phyloP scores from a whole-genome alignment of 768 basidiomycete genomes.

The Russula dissimulans region DNA sequence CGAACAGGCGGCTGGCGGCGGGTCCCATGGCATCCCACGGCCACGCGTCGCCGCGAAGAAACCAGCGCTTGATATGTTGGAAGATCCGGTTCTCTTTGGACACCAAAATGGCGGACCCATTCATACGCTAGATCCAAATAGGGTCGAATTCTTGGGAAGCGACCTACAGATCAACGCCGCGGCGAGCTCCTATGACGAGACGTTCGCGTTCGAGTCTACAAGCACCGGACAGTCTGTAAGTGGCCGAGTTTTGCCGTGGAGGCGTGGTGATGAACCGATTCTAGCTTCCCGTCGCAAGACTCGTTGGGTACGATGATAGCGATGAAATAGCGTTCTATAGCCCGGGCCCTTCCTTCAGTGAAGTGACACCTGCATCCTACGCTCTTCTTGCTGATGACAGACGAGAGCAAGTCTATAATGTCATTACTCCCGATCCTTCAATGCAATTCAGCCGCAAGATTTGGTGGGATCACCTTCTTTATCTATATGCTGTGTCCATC shows the following conservation, averaged over 20 bases:
- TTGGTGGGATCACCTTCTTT: conserved; percentile 70
- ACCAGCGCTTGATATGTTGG: background rate
- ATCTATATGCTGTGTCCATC: conserved; percentile 34
- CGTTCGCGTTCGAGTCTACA: background rate
- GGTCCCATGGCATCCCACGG: background rate
- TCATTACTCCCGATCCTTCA: conserved; percentile 42
- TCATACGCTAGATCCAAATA: background rate
- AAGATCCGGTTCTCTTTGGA: background rate
- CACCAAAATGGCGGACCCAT: background rate
- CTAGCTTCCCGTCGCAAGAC: background rate
- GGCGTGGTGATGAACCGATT: background rate
- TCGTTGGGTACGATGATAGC: background rate
- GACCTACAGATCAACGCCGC: background rate
- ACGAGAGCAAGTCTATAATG: conserved; percentile 2
- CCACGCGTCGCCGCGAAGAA: background rate
- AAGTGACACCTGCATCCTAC: background rate
- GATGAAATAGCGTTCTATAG: background rate
- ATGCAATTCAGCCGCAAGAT: conserved; percentile 59
- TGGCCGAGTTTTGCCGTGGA: background rate
- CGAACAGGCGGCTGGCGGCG: background rate
- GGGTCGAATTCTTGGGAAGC: background rate
- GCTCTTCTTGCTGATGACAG: background rate
- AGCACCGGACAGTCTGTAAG: background rate
- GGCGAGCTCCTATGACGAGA: background rate
- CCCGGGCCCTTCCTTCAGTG: background rate